Evolutionary conservation across 2,329 filamentous ascomycete species (phyloP).

Genomic region (Talaromyces sp.): DNA sequence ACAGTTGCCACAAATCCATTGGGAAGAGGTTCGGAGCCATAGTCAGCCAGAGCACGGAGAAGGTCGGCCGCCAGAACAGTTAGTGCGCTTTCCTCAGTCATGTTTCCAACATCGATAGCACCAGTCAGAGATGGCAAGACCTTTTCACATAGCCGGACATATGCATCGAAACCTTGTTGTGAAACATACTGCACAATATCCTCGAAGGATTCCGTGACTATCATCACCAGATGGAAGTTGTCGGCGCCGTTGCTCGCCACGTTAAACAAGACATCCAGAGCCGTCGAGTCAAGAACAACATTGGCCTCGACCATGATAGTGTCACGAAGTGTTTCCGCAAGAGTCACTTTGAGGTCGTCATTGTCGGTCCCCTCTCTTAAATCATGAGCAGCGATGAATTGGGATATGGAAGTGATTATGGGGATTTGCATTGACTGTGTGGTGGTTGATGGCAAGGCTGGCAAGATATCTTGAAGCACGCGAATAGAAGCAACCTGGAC

Average conservation of each 20-base stretch:
- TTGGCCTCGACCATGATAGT: conserved; percentile 75
- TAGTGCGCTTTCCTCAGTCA: conserved; percentile 74
- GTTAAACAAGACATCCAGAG: conserved; percentile 77
- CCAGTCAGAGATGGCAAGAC: conserved; percentile 83
- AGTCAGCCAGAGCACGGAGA: conserved; percentile 72
- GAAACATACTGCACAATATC: conserved; percentile 70
- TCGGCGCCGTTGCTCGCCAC: conserved; percentile 82
- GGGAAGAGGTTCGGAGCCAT: conserved; percentile 80
- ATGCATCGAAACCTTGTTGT: conserved; percentile 61
- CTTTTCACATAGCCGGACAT: conserved; percentile 74
- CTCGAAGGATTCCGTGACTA: conserved; percentile 88
- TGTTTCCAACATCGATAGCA: conserved; percentile 80
- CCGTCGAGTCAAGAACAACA: conserved; percentile 67
- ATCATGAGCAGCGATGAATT: conserved; percentile 77
- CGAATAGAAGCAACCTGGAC: conserved; percentile 91
- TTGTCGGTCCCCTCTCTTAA: conserved; percentile 78
- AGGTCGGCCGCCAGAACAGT: conserved; percentile 85
- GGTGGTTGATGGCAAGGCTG: conserved; percentile 46
- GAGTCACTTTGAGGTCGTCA: conserved; percentile 84
- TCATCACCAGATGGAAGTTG: conserved; percentile 85
- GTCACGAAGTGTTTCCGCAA: conserved; percentile 80
- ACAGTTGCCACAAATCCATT: conserved; percentile 78
- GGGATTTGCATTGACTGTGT: conserved; percentile 57
- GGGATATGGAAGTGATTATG: conserved; percentile 58
- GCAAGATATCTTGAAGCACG: conserved; percentile 67